A percentile compares a stretch with the other conserved stretches of the same genome.
These are phyloP conservation scores for Mycocentrospora acerina DNA, from an alignment of 2,329 filamentous ascomycete species.

Conservation along the genomic window DNA sequence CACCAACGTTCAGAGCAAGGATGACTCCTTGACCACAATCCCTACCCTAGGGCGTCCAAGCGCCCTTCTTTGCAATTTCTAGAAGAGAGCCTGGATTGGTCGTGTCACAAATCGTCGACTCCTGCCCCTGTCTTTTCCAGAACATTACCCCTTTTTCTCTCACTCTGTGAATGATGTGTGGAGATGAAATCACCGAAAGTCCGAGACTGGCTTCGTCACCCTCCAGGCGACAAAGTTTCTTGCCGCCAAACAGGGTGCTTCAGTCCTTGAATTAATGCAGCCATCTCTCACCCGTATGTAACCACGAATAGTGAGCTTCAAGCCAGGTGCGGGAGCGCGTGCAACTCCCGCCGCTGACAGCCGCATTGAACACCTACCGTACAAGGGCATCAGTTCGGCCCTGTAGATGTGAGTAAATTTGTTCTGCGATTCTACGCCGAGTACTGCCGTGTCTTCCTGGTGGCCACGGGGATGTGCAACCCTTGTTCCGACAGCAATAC, in stretches of 20 bases:
- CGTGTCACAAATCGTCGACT: conserved; percentile 25
- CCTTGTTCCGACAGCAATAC: no score
- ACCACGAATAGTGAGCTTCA: not conserved
- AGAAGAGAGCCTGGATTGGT: conserved; percentile 29
- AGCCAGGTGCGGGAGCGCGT: conserved; percentile 18
- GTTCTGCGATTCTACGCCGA: not conserved
- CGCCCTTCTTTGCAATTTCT: conserved; percentile 41
- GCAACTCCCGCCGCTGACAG: conserved; percentile 17
- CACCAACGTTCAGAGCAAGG: conserved; percentile 30
- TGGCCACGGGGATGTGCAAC: no score
- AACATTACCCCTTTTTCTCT: conserved; percentile 40
- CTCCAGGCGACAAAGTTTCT: conserved; percentile 14
- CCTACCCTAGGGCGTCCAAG: conserved; percentile 28
- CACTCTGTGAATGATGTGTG: conserved; percentile 14
- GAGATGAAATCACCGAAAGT: conserved; percentile 18
- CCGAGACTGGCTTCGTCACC: conserved; percentile 11
- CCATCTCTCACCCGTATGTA: not conserved
- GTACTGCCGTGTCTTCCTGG: not conserved
- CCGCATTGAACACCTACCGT: conserved; percentile 9
- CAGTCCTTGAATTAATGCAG: not conserved
- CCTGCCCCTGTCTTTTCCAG: conserved; percentile 38
- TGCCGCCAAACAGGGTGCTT: conserved; percentile 1
- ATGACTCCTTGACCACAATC: conserved; percentile 24
- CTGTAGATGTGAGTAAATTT: conserved; percentile 1
- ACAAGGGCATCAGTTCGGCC: conserved; percentile 15